Evolutionary conservation across 768 basidiomycete species (phyloP).

Genomic region (Solioccasus polychromus): DNA sequence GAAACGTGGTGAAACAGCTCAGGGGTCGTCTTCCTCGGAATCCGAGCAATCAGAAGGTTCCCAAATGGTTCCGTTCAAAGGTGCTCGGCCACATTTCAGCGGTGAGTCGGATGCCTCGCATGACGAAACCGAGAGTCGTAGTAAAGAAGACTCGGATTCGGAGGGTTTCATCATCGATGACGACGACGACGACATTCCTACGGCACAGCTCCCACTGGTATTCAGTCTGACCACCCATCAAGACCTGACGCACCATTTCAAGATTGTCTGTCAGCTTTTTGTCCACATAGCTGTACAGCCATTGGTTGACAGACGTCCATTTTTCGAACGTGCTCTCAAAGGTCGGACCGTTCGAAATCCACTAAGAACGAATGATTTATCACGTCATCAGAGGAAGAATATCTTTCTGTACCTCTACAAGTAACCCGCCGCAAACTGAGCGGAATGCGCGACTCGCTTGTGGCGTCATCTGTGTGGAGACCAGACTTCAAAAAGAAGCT

Average conservation of each 20-base stretch:
- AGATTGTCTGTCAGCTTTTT: slow-evolving; percentile 84
- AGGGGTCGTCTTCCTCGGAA: slow-evolving; percentile 33
- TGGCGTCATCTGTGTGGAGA: slow-evolving; percentile 83
- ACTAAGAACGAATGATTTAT: neutral
- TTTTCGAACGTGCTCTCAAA: slow-evolving; percentile 52
- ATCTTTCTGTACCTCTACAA: slow-evolving; percentile 70
- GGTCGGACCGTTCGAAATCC: slow-evolving; percentile 32
- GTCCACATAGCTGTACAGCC: slow-evolving; percentile 74
- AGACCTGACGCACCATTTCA: slow-evolving; percentile 77
- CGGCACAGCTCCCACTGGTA: slow-evolving; percentile 59
- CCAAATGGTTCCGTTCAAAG: slow-evolving; percentile 38
- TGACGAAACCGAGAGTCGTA: slow-evolving; percentile 29
- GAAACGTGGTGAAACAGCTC: slow-evolving; percentile 38
- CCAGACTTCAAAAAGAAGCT: slow-evolving; percentile 63
- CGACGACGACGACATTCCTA: slow-evolving; percentile 38
- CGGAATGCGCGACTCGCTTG: slow-evolving; percentile 70
- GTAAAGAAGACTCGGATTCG: slow-evolving; percentile 28
- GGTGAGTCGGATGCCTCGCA: slow-evolving; percentile 37
- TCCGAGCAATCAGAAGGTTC: slow-evolving; percentile 29
- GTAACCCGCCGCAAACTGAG: slow-evolving; percentile 66
- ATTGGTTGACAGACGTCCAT: slow-evolving; percentile 45
- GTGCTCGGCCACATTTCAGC: slow-evolving; percentile 40
- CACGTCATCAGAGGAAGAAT: slow-evolving; percentile 49
- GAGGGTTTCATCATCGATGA: slow-evolving; percentile 64
- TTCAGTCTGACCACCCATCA: slow-evolving; percentile 82